Evolutionary conservation across 306 rosid species (phyloP).

Genomic region (Quercus berberidifolia): DNA sequence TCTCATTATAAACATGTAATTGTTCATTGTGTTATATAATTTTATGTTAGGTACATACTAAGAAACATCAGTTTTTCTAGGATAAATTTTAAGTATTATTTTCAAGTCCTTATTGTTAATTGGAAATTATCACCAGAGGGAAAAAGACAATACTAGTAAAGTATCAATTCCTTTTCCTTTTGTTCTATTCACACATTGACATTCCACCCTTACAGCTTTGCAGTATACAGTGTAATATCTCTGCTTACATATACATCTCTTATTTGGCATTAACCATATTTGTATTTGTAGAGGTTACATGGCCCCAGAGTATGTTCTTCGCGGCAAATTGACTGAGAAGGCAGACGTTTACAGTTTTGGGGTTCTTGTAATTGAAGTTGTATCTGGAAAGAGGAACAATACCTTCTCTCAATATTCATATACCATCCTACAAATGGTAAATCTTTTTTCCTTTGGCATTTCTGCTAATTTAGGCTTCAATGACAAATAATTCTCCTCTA

Average conservation of each 20-base stretch:
- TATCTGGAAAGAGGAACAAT: constrained; percentile 52
- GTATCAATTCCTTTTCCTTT: background rate
- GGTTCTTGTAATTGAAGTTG: constrained; percentile 55
- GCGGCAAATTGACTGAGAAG: constrained; percentile 62
- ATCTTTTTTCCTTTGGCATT: background rate
- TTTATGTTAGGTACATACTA: background rate
- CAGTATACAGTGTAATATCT: background rate
- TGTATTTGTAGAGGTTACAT: constrained; percentile 55
- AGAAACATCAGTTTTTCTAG: background rate
- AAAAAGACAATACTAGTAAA: background rate
- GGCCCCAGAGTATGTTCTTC: constrained; percentile 73
- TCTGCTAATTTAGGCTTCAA: background rate
- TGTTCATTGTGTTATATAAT: background rate
- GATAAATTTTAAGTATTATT: background rate
- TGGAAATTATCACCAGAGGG: background rate
- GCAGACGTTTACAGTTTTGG: constrained; percentile 81
- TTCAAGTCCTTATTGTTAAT: background rate
- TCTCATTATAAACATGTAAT: background rate
- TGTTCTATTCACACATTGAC: background rate
- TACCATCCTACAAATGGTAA: constrained; percentile 37
- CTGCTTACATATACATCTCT: background rate
- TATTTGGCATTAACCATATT: background rate
- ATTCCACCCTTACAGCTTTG: background rate
- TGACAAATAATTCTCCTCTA: background rate
- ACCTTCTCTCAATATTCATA: constrained; percentile 15